Base-by-base conservation (phyloP, 495 filamentous ascomycete genomes). In the Trichoderma reesei region DNA sequence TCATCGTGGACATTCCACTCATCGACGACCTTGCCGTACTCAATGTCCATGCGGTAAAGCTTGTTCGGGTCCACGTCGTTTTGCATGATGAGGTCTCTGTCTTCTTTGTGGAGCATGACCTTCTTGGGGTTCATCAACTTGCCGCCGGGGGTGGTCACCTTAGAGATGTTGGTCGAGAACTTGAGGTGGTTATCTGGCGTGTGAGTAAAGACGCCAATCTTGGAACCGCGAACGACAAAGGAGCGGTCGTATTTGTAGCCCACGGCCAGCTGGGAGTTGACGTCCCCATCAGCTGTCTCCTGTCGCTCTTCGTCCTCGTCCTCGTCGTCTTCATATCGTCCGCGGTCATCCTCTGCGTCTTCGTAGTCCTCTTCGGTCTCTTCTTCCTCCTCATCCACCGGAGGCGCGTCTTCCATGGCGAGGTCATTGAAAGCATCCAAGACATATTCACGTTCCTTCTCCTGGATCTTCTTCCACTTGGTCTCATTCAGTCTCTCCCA, bases 1-100 rank as follows among this genome's bases (percentile, higher is more conserved):
- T 98, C 91, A 64, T 98, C 92, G 69, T 98, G 93, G n/a, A 98
- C 83, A 68, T 96, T 97, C 94, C 94, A 98, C 74, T 98, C 95
- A 71, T 98, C 95, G 2, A 98, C 91, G n/a, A 98, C 90, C 79
- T 96, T 98, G 63, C 94, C 94, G 70, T 94, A 95, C 70, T 98
- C 95, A 65, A 98, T 79, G 78, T 98, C 94, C 94, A 98, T 97
- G 34, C 90, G 90, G 70, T 91, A 98, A n/a, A 98, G 79, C 36
- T 87, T 90, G 76, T 98, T 92, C 5, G 95, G 91, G 65, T 97
- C 85, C 41, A 85, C 79, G 37, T 80, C 80, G 68, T 93, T 90
- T 71, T 98, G 95, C 48, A 98, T 76, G 69, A 98, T 92, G 85
- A 98, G 86, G 70, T 94, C 91, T 4, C 85, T 82, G 75, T 98